Conservation (phyloP, 768 basidiomycete genomes). For the Xerocomellus dryophilus region DNA sequence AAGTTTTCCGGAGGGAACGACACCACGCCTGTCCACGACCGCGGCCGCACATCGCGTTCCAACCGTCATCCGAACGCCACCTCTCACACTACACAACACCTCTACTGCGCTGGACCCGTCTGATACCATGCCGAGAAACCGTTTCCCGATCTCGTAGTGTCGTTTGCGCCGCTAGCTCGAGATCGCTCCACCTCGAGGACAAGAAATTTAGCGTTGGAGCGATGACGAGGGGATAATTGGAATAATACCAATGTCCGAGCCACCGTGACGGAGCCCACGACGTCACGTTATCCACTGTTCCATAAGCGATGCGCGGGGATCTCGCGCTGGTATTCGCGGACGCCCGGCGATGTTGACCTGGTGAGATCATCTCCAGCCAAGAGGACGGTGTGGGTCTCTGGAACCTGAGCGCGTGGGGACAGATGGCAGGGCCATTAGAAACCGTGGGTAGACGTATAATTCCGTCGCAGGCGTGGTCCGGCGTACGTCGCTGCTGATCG, state of each 20-base stretch:
- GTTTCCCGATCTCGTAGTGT: neutral
- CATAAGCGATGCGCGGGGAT: constrained; percentile 19
- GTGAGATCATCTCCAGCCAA: neutral
- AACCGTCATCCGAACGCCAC: constrained; percentile 10
- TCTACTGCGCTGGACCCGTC: neutral
- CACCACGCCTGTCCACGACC: neutral
- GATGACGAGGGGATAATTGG: neutral
- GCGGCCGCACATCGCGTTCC: constrained; percentile 3
- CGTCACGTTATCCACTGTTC: constrained; percentile 10
- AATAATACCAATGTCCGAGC: neutral
- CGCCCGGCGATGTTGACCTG: neutral
- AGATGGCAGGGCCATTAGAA: neutral
- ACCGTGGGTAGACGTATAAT: neutral
- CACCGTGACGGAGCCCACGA: neutral
- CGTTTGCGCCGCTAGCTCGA: neutral
- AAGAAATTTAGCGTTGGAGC: neutral
- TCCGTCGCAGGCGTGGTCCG: neutral
- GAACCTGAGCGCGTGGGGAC: neutral
- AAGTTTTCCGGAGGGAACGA: neutral
- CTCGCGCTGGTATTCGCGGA: constrained; percentile 14
- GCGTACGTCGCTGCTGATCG: neutral
- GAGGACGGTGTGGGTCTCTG: neutral
- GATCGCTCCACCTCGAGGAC: constrained; percentile 10
- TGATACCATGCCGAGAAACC: neutral
- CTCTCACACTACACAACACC: neutral